A percentile compares a stretch with the other conserved stretches of the same genome.
Conservation (phyloP, 2,329 filamentous ascomycete species). For the Scedosporium aurantiacum region DNA sequence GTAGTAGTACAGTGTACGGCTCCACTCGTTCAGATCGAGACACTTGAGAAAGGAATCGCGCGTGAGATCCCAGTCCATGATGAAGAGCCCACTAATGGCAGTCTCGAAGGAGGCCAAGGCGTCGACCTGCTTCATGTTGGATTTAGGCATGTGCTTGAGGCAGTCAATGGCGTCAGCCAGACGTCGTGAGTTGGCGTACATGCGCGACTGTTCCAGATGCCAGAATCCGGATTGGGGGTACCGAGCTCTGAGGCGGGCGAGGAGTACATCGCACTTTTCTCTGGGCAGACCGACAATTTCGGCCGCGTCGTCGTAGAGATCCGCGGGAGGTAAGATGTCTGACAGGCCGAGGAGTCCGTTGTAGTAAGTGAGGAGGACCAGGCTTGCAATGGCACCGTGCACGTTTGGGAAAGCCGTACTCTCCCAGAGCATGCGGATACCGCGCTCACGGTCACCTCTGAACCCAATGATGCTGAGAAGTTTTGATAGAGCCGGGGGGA, state of each 20-base stretch:
- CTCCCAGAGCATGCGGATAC: slow-evolving; percentile 80
- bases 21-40: slow-evolving; percentile 81
- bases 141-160: slow-evolving; percentile 45
- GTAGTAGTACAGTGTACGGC: slow-evolving; percentile 79
- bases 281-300: slow-evolving; percentile 62
- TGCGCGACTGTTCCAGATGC: slow-evolving; percentile 77
- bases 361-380: slow-evolving; percentile 76
- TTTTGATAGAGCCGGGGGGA: slow-evolving; percentile 81
- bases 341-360: slow-evolving; percentile 77
- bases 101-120: slow-evolving; percentile 80
- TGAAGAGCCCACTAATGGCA: slow-evolving; percentile 65
- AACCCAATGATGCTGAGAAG: slow-evolving; percentile 86
- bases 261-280: slow-evolving; percentile 53
- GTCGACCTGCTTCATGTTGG: slow-evolving; percentile 71
- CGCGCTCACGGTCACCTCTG: slow-evolving; percentile 72
- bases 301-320: slow-evolving; percentile 29
- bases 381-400: slow-evolving; percentile 80
- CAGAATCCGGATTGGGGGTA: slow-evolving; percentile 80
- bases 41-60: slow-evolving; percentile 64
- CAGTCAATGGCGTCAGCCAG: slow-evolving; percentile 58
- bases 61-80: slow-evolving; percentile 65
- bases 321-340: slow-evolving; percentile 62
- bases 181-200: slow-evolving; percentile 55
- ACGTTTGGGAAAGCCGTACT: slow-evolving; percentile 77
- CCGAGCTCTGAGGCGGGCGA: slow-evolving; percentile 61